Conservation (phyloP, 2,329 filamentous ascomycete genomes). For the Myrmaecium sp. region DNA sequence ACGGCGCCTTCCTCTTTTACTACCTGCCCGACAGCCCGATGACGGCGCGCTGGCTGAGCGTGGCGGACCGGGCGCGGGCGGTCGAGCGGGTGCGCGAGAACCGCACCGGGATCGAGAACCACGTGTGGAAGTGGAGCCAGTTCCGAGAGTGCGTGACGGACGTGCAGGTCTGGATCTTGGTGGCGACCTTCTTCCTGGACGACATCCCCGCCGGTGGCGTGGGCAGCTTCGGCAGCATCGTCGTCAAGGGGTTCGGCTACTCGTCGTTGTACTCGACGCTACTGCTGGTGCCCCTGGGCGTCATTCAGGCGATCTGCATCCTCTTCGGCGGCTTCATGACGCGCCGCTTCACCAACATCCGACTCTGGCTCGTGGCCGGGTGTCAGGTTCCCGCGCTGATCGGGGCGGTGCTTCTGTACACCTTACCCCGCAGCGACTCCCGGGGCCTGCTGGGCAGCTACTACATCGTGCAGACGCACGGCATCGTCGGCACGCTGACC, state of each 20-base stretch:
- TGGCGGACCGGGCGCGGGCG: conserved; percentile 9
- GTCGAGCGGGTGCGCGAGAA: conserved; percentile 10
- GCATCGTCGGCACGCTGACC: conserved; percentile 3
- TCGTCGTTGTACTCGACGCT: conserved; percentile 3
- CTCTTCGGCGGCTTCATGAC: conserved; percentile 6
- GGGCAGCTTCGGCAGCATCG: conserved; percentile 6
- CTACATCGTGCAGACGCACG: conserved; percentile 4
- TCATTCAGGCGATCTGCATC: conserved; percentile 8
- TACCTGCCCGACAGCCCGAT: conserved; percentile 29
- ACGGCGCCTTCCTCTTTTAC: conserved; percentile 22
- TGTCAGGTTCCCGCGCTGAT: conserved; percentile 1
- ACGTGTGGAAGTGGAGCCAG: conserved; percentile 60
- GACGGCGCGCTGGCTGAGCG: conserved; percentile 13
- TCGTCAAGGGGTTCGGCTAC: conserved; percentile 7
- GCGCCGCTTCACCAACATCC: neutral
- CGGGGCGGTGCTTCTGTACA: conserved; percentile 4
- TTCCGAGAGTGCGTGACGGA: conserved; percentile 10
- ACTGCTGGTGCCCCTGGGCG: conserved; percentile 8
- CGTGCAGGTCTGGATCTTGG: conserved; percentile 9
- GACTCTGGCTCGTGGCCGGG: neutral
- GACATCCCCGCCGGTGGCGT: conserved; percentile 6
- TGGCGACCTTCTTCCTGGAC: conserved; percentile 3
- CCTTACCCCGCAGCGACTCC: conserved; percentile 2
- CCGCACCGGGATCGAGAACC: conserved; percentile 42
- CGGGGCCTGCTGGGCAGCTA: conserved; percentile 4